These are phyloP conservation scores for Parastagonospora nodorum DNA, from an alignment of 2,329 filamentous ascomycete genomes.

Conservation along the genomic window DNA sequence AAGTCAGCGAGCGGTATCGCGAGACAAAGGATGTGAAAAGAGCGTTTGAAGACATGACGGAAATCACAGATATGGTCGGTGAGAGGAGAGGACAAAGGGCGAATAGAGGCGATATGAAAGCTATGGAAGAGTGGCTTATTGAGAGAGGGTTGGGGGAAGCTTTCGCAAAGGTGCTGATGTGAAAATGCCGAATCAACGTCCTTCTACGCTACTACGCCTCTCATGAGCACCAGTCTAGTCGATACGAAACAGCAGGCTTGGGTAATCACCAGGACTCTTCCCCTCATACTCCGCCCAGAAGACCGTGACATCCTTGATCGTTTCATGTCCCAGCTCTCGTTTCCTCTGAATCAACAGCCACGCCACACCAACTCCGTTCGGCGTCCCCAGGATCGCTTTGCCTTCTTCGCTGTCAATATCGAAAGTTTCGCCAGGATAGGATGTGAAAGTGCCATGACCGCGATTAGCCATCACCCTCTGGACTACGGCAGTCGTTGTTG, in stretches of 20 bases:
- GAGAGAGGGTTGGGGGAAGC: constrained; percentile 53
- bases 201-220: too few relatives aligned
- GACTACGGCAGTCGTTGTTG: not conserved
- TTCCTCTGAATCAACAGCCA: constrained; percentile 11
- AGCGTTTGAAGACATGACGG: constrained; percentile 61
- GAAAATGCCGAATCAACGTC: not conserved
- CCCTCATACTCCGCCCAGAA: constrained; percentile 4
- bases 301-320: constrained; percentile 4
- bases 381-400: constrained; percentile 13
- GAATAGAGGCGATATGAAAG: constrained; percentile 60
- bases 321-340: not conserved
- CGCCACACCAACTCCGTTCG: constrained; percentile 6
- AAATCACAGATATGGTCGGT: constrained; percentile 59
- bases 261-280: not conserved
- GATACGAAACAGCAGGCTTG: constrained; percentile 8
- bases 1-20: constrained; percentile 62
- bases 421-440: constrained; percentile 7
- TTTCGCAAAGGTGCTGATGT: constrained; percentile 51
- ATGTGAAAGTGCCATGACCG: not conserved
- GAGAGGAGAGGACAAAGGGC: constrained; percentile 56
- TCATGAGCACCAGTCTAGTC: not conserved
- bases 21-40: constrained; percentile 46
- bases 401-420: constrained; percentile 11
- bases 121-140: constrained; percentile 56
- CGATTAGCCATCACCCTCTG: not conserved